Evolutionary conservation across 495 filamentous ascomycete species (phyloP).

Genomic region (Friedmanniomyces endolithicus): DNA sequence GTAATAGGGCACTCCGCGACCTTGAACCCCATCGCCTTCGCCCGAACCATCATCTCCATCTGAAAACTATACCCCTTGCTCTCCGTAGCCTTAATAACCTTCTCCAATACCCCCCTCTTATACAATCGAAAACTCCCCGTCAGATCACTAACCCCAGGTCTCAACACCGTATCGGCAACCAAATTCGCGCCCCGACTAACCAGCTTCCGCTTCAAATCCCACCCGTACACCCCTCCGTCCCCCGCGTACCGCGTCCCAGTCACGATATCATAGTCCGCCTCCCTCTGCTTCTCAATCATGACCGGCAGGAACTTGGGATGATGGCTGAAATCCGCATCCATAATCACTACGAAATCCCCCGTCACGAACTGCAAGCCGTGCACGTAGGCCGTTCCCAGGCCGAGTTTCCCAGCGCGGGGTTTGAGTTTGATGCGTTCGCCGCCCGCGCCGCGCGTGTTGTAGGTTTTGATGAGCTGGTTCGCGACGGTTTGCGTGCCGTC

Average conservation of each 20-base stretch:
- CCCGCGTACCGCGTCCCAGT: constrained; percentile 88
- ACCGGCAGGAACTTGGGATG: constrained; percentile 91
- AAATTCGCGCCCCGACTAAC: constrained; percentile 85
- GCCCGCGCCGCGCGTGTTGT: constrained; percentile 35
- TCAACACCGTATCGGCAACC: constrained; percentile 85
- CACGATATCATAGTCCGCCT: constrained; percentile 78
- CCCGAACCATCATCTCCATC: constrained; percentile 95
- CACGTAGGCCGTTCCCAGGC: constrained; percentile 91
- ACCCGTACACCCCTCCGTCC: constrained; percentile 86
- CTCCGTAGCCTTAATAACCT: constrained; percentile 78
- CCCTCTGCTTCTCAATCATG: constrained; percentile 66
- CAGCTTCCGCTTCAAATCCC: constrained; percentile 94
- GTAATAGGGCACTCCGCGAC: constrained; percentile 90
- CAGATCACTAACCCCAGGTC: constrained; percentile 90
- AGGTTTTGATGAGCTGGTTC: constrained; percentile 75
- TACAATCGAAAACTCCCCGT: constrained; percentile 92
- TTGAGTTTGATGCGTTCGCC: constrained; percentile 65
- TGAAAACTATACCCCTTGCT: constrained; percentile 97
- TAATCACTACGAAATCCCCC: constrained; percentile 95
- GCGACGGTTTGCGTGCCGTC: constrained; percentile 88
- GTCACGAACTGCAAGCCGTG: constrained; percentile 78
- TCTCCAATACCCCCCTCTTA: constrained; percentile 77
- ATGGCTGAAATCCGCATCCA: constrained; percentile 99
- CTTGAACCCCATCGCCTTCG: constrained; percentile 80
- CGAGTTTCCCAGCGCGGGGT: constrained; percentile 83